These are phyloP conservation scores for Nothophaeocryptopus gaeumannii DNA, from an alignment of 2,329 filamentous ascomycete species.

Conservation along the genomic window DNA sequence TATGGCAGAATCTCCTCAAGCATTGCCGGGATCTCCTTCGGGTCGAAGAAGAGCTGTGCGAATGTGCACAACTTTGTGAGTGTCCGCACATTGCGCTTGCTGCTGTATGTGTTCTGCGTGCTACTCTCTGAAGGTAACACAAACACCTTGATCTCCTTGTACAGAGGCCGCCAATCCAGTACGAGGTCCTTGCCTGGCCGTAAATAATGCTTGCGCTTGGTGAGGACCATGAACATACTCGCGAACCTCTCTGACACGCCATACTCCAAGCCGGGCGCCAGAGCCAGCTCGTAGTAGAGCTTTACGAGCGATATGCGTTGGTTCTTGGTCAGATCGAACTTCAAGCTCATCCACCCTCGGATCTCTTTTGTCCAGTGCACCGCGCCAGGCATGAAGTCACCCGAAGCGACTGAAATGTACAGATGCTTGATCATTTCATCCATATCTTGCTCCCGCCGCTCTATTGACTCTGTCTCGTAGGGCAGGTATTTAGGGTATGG, in stretches of 20 bases:
- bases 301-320: conserved; percentile 79
- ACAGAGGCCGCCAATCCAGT: conserved; percentile 90
- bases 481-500: conserved; percentile 89
- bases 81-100: conserved; percentile 66
- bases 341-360: conserved; percentile 89
- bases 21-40: conserved; percentile 74
- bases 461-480: conserved; percentile 79
- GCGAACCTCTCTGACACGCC: conserved; percentile 83
- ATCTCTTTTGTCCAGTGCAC: conserved; percentile 97
- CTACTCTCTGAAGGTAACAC: conserved; percentile 80
- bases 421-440: conserved; percentile 88
- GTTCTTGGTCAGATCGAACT: conserved; percentile 90
- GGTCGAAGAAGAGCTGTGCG: conserved; percentile 88
- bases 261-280: conserved; percentile 84
- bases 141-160: conserved; percentile 86
- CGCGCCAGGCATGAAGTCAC: conserved; percentile 90
- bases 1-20: conserved; percentile 53
- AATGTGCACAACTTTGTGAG: conserved; percentile 88
- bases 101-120: conserved; percentile 53
- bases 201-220: conserved; percentile 97
- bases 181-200: conserved; percentile 84
- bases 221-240: conserved; percentile 92
- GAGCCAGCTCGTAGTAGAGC: conserved; percentile 88
- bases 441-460: conserved; percentile 73
- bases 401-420: conserved; percentile 84